These are phyloP conservation scores for Naganishia albida DNA, from an alignment of 1,284 basidiomycete species.

Conservation along the genomic window DNA sequence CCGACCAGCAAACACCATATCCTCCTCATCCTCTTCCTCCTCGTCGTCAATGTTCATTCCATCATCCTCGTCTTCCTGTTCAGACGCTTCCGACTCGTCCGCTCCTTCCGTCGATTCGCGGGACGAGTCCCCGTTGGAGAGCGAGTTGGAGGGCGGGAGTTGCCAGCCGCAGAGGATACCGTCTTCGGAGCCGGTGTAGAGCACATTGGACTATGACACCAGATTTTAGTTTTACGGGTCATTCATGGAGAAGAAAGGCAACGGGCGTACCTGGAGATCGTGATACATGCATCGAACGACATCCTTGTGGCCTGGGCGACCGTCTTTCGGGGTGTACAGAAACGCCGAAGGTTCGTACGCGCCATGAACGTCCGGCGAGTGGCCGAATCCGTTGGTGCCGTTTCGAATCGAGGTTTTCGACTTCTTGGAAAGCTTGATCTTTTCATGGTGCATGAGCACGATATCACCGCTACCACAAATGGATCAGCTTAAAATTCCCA, in stretches of 20 bases:
- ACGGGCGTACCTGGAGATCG: conserved; percentile 38
- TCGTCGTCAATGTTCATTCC: conserved; percentile 31
- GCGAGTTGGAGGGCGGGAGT: conserved; percentile 33
- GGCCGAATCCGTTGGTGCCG: not conserved
- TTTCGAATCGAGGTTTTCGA: conserved; percentile 8
- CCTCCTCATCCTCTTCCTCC: conserved; percentile 36
- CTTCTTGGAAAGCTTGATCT: conserved; percentile 9
- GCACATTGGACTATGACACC: conserved; percentile 43
- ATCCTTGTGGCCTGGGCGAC: conserved; percentile 44
- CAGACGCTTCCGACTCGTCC: conserved; percentile 39
- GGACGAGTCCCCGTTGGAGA: conserved; percentile 43
- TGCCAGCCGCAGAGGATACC: conserved; percentile 53
- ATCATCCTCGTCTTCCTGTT: conserved; percentile 36
- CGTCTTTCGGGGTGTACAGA: conserved; percentile 39
- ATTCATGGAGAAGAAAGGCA: not conserved
- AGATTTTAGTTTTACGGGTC: too few species aligned
- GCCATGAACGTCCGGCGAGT: conserved; percentile 13
- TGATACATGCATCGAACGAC: conserved; percentile 52
- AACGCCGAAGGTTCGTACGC: conserved; percentile 47
- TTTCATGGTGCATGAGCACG: conserved; percentile 45
- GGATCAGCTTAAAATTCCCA: not conserved
- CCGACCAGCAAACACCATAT: conserved; percentile 30
- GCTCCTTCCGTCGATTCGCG: conserved; percentile 50
- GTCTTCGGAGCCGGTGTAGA: conserved; percentile 55
- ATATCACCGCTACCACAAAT: conserved; percentile 47